Evolutionary conservation across 805 yeast species (phyloP).

Genomic region (Kuraishia piskuri): DNA sequence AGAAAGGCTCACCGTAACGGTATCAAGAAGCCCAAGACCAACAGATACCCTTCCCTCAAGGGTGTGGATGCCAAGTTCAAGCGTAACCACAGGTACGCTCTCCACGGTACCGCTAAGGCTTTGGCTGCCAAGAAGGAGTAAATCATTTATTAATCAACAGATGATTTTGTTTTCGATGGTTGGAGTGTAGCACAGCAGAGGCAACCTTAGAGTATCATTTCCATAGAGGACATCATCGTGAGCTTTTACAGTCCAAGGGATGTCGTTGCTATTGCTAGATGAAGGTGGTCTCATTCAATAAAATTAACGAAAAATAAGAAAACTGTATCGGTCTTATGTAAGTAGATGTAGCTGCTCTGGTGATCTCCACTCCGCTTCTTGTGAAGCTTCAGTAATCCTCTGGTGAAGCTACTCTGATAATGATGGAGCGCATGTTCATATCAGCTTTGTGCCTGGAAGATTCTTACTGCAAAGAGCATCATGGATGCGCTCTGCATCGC

Average conservation of each 20-base stretch:
- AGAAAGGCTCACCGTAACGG: slow-evolving; percentile 99
- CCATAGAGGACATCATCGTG: neutral
- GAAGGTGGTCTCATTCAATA: neutral
- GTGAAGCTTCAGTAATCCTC: too few species aligned
- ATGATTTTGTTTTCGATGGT: neutral
- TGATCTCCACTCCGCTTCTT: too few species aligned
- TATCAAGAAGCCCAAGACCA: slow-evolving; percentile 97
- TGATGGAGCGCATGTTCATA: too few species aligned
- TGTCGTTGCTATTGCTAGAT: neutral
- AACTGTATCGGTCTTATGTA: neutral
- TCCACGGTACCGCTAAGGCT: slow-evolving; percentile 94
- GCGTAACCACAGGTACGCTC: slow-evolving; percentile 99
- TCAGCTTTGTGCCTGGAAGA: too few species aligned
- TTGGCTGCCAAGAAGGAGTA: slow-evolving; percentile 50
- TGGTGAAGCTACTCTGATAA: too few species aligned
- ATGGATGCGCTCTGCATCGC: too few species aligned
- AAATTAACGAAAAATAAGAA: neutral
- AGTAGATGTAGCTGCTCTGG: too few species aligned
- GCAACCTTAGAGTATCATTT: neutral
- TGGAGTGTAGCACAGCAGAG: neutral
- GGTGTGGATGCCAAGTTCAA: slow-evolving; percentile 99
- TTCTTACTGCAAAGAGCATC: too few species aligned
- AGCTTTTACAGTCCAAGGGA: neutral
- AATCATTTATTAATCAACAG: slow-evolving; percentile 3
- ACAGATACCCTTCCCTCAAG: slow-evolving; percentile 97